These are phyloP conservation scores for Epithemia pelagica DNA, from an alignment of 108 stramenopile genomes.

Conservation along the genomic window DNA sequence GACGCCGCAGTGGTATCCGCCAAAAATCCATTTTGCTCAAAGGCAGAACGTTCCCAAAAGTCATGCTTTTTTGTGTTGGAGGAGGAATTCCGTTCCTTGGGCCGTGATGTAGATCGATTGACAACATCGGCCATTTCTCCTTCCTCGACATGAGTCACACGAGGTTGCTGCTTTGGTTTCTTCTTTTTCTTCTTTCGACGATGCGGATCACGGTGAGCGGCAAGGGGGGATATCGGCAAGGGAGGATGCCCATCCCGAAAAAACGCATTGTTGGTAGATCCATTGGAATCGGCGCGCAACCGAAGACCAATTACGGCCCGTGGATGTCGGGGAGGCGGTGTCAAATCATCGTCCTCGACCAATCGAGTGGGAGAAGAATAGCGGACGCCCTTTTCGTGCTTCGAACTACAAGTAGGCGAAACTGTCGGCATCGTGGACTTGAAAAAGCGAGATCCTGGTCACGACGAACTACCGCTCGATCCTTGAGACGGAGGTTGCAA, in stretches of 20 bases:
- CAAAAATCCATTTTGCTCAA: not conserved
- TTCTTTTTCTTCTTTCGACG: not conserved
- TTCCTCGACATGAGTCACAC: not conserved
- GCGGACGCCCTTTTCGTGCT: not conserved
- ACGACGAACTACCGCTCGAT: too few species aligned
- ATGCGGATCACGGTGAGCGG: not conserved
- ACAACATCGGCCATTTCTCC: not conserved
- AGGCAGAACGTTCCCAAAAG: not conserved
- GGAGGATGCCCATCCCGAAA: not conserved
- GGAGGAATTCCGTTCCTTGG: too few species aligned
- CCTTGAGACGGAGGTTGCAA: too few species aligned
- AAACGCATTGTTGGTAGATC: slow-evolving; percentile 1
- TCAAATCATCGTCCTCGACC: not conserved
- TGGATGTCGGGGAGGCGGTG: not conserved
- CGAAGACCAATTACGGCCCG: not conserved
- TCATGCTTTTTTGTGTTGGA: not conserved
- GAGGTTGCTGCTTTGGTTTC: not conserved
- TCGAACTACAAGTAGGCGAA: not conserved
- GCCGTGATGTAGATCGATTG: too few species aligned
- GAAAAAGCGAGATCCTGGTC: too few species aligned
- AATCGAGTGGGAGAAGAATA: not conserved
- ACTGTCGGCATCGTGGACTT: not conserved
- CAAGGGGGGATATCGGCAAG: not conserved
- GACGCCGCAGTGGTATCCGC: not conserved
- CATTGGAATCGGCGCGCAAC: slow-evolving; percentile 1